Evolutionary conservation across 805 yeast species (phyloP).

Genomic region (Metschnikowia similis): DNA sequence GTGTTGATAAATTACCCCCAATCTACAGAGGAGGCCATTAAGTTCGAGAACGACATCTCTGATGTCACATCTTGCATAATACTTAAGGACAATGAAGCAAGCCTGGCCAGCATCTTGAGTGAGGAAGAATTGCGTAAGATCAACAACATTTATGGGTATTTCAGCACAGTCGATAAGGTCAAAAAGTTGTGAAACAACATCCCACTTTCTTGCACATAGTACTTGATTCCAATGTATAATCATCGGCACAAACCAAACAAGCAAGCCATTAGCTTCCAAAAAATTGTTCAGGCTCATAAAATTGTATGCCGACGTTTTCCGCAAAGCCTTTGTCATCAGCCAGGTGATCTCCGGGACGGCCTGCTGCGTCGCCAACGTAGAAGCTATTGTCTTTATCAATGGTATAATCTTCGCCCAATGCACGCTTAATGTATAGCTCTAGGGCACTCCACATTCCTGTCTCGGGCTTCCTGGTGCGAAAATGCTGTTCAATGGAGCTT

Average conservation of each 20-base stretch:
- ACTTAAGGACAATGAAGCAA: slow-evolving; percentile 25
- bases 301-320: slow-evolving; percentile 42
- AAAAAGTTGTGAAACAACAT: slow-evolving; percentile 3
- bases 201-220: slow-evolving; percentile 2
- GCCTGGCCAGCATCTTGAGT: slow-evolving; percentile 15
- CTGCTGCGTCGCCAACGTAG: slow-evolving; percentile 97
- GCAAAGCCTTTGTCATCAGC: slow-evolving; percentile 78
- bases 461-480: slow-evolving; percentile 63
- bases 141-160: slow-evolving; percentile 57
- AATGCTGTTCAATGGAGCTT: slow-evolving; percentile 31
- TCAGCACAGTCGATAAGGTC: slow-evolving; percentile 57
- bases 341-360: slow-evolving; percentile 72
- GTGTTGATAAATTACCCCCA: slow-evolving; percentile 58
- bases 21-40: slow-evolving; percentile 60
- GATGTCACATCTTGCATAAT: slow-evolving; percentile 39
- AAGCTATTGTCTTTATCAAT: slow-evolving; percentile 46
- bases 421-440: slow-evolving; percentile 30
- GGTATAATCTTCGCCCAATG: slow-evolving; percentile 13
- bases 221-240: not conserved
- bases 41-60: slow-evolving; percentile 68
- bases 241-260: not conserved
- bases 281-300: slow-evolving; percentile 68
- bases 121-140: slow-evolving; percentile 24
- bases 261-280: slow-evolving; percentile 26
- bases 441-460: slow-evolving; percentile 72